Evolutionary conservation across 1,284 basidiomycete species (phyloP), one percentile per base, ranked within the genome.

Genomic region (Sparassis latifolia): DNA sequence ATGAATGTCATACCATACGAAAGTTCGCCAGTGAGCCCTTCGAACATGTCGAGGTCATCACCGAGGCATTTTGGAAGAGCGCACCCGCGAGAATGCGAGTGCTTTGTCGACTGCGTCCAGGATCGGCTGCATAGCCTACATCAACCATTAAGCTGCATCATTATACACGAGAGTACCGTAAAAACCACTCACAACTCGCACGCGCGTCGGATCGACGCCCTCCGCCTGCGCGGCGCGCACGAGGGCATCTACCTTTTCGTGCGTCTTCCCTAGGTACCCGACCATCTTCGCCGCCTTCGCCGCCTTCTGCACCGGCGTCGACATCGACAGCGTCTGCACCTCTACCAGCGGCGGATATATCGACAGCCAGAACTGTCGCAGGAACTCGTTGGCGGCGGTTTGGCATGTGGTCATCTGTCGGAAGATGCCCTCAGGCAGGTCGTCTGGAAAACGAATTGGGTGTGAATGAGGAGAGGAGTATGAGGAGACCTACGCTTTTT

Each of bases 291-390:
- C 78, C 0, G 86, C 87, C 62, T 92, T 92, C 2, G 79, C 76
- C 0, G 79, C 77, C 58, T 85, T 84, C 64, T 90, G 84, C 2
- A 78, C 75, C 7, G 79, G 73, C 1, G 80, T 81, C 5, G 77
- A 66, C 1, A 70, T 58, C 3, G 71, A 66, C 2, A 78, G 62
- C 0, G 74, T 71, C 54, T 76, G 76, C 12, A 76, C 62, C 33
- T 90, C 84, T 20, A 76, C 73, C 0, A 79, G 69, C 2, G 88
- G 80, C 1, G 95, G 95, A 51, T 95, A 87, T 46, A 92, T 79
- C 0, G 92, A 80, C 7, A 86, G 78, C 94, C 95, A 99, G 64
- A 94, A 98, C 64, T 98, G 96, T 7, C 96, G 82, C 7, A 99
- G 75, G 66, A 98, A 97, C 67, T 99, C 96, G 58, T 92, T 94